Conservation (phyloP, 305 asterid genomes). For the Fraxinus ornus region DNA sequence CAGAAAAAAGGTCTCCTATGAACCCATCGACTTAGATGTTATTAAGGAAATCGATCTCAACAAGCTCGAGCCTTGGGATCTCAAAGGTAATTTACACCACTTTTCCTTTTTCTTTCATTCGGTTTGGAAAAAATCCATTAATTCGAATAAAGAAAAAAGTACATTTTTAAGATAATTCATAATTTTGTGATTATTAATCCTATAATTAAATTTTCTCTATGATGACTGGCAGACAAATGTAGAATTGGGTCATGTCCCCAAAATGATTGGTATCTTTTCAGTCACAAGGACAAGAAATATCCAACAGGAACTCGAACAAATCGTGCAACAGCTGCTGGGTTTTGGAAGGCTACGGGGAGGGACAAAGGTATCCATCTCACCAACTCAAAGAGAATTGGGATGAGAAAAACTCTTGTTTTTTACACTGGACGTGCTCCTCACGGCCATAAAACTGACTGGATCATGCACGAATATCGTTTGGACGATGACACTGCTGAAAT, state of each 20-base stretch:
- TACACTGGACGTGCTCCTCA: slow-evolving; percentile 92
- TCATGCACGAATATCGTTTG: slow-evolving; percentile 88
- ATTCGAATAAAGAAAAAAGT: neutral
- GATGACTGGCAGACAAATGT: slow-evolving; percentile 57
- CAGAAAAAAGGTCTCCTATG: slow-evolving; percentile 70
- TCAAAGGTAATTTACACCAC: slow-evolving; percentile 44
- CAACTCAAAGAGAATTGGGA: slow-evolving; percentile 62
- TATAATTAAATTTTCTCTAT: neutral
- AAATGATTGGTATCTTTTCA: slow-evolving; percentile 87
- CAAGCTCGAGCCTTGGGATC: slow-evolving; percentile 93
- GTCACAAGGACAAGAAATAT: slow-evolving; percentile 88
- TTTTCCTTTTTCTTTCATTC: neutral
- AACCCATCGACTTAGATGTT: slow-evolving; percentile 74
- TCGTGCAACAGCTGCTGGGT: slow-evolving; percentile 79
- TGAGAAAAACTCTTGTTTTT: slow-evolving; percentile 91
- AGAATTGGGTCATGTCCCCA: slow-evolving; percentile 84
- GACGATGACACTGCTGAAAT: slow-evolving; percentile 48
- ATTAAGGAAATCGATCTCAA: slow-evolving; percentile 79
- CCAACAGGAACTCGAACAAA: slow-evolving; percentile 89
- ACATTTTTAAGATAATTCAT: neutral
- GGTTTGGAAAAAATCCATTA: neutral
- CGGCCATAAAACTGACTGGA: slow-evolving; percentile 89
- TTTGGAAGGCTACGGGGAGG: slow-evolving; percentile 90
- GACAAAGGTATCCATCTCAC: slow-evolving; percentile 67
- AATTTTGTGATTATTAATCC: neutral